A percentile compares a stretch with the other conserved stretches of the same genome.
These are phyloP conservation scores for Epichloe aotearoae DNA, from an alignment of 2,329 filamentous ascomycete genomes.

Conservation along the genomic window DNA sequence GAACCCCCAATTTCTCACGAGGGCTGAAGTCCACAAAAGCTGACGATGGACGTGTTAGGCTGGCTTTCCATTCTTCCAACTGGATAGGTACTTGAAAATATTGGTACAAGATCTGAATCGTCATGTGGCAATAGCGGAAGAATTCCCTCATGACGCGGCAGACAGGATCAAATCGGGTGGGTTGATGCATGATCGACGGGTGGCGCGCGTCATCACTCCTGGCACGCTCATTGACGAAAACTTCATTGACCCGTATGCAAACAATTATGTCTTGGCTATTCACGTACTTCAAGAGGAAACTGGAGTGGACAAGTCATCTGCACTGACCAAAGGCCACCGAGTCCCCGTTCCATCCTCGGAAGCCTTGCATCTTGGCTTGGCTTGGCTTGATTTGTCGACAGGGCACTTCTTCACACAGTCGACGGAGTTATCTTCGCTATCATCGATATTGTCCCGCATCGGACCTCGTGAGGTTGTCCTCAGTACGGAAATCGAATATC, in stretches of 20 bases:
- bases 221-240: constrained; percentile 95
- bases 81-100: constrained; percentile 85
- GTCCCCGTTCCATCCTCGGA: constrained; percentile 4
- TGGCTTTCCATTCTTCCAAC: constrained; percentile 84
- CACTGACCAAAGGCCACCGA: not conserved
- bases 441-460: constrained; percentile 73
- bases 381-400: constrained; percentile 92
- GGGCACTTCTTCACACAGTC: constrained; percentile 84
- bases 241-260: constrained; percentile 88
- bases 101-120: constrained; percentile 83
- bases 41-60: constrained; percentile 36
- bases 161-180: constrained; percentile 63
- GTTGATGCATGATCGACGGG: constrained; percentile 69
- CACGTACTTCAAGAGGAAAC: constrained; percentile 30
- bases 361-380: constrained; percentile 50
- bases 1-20: not conserved
- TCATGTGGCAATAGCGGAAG: constrained; percentile 88
- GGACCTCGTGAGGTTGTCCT: constrained; percentile 76
- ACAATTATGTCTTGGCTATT: constrained; percentile 82
- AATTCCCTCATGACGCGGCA: constrained; percentile 63
- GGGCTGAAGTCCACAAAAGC: constrained; percentile 2
- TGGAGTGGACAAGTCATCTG: not conserved
- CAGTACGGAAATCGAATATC: constrained; percentile 45
- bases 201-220: constrained; percentile 81
- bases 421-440: constrained; percentile 54